Conservation (phyloP, 139 green algal species). For the Trebouxia sp. region DNA sequence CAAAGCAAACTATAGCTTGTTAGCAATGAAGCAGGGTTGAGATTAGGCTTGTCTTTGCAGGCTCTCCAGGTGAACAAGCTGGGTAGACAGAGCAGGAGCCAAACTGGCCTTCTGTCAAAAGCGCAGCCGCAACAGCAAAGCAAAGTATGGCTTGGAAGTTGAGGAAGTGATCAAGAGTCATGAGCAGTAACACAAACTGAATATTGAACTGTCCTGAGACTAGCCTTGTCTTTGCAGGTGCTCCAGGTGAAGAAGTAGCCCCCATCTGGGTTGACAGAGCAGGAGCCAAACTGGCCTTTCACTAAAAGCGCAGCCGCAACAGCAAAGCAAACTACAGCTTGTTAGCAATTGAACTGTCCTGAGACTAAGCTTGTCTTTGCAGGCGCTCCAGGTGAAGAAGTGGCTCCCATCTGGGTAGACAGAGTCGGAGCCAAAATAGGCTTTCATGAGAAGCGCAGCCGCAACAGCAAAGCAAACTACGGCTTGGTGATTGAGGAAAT, state of each 20-base stretch:
- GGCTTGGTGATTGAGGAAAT: slow-evolving; percentile 82
- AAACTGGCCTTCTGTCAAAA: no score
- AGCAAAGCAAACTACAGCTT: slow-evolving; percentile 59
- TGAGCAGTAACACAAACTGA: no score
- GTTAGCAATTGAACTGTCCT: neutral
- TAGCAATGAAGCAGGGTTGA: no score
- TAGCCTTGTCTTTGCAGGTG: no score
- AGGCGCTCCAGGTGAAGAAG: slow-evolving; percentile 69
- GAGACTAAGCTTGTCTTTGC: neutral
- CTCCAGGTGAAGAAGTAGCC: slow-evolving; percentile 94
- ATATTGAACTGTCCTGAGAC: neutral
- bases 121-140: no score
- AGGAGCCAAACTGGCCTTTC: slow-evolving; percentile 77
- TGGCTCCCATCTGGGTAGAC: slow-evolving; percentile 93
- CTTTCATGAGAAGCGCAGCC: slow-evolving; percentile 59
- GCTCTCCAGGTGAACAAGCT: slow-evolving; percentile 75
- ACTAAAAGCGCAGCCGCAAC: slow-evolving; percentile 59
- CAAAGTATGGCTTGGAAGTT: slow-evolving; percentile 73
- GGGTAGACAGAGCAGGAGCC: slow-evolving; percentile 87
- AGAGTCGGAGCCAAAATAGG: slow-evolving; percentile 82
- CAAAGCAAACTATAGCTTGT: no score
- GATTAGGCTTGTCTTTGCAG: slow-evolving; percentile 38
- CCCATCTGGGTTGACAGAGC: slow-evolving; percentile 91
- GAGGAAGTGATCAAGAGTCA: slow-evolving; percentile 81
- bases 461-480: slow-evolving; percentile 54